Evolutionary conservation across 2,329 filamentous ascomycete genomes (phyloP).

Genomic region (Aspergillus floridensis): DNA sequence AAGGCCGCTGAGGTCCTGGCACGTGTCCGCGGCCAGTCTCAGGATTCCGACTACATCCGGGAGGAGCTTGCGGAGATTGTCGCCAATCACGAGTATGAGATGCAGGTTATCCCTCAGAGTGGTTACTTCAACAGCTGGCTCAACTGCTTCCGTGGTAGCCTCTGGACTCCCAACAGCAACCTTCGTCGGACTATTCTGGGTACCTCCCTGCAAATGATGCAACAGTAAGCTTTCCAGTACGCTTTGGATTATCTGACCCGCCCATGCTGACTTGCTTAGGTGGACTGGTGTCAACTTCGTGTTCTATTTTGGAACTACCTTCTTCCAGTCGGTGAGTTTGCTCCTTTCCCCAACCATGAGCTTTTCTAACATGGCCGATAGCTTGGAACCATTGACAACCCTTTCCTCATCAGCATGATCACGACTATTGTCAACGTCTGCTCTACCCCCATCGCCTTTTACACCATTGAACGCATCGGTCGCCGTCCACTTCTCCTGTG

Average conservation of each 20-base stretch:
- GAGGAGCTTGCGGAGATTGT: slow-evolving; percentile 80
- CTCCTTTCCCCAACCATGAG: too few species aligned
- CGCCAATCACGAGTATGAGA: slow-evolving; percentile 85
- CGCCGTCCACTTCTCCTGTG: slow-evolving; percentile 76
- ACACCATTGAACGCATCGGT: slow-evolving; percentile 75
- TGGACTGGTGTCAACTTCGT: slow-evolving; percentile 89
- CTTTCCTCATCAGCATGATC: slow-evolving; percentile 80
- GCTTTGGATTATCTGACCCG: not conserved
- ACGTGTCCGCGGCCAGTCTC: slow-evolving; percentile 70
- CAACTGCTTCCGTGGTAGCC: slow-evolving; percentile 59
- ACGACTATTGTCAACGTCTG: slow-evolving; percentile 84
- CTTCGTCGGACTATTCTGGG: slow-evolving; percentile 69
- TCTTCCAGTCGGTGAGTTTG: slow-evolving; percentile 59
- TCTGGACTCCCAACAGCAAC: slow-evolving; percentile 53
- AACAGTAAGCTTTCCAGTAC: slow-evolving; percentile 51
- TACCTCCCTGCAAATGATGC: slow-evolving; percentile 76
- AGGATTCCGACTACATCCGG: slow-evolving; percentile 71
- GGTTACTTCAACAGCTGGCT: slow-evolving; percentile 68
- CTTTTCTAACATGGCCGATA: slow-evolving; percentile 23
- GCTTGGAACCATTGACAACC: slow-evolving; percentile 72
- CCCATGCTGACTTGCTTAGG: slow-evolving; percentile 6
- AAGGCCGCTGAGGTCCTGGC: slow-evolving; percentile 62
- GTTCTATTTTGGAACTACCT: slow-evolving; percentile 82
- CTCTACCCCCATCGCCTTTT: slow-evolving; percentile 86
- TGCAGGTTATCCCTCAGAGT: slow-evolving; percentile 61